Evolutionary conservation across 805 yeast species (phyloP), one percentile per base, ranked within the genome.

Genomic region (Spathaspora boniae): DNA sequence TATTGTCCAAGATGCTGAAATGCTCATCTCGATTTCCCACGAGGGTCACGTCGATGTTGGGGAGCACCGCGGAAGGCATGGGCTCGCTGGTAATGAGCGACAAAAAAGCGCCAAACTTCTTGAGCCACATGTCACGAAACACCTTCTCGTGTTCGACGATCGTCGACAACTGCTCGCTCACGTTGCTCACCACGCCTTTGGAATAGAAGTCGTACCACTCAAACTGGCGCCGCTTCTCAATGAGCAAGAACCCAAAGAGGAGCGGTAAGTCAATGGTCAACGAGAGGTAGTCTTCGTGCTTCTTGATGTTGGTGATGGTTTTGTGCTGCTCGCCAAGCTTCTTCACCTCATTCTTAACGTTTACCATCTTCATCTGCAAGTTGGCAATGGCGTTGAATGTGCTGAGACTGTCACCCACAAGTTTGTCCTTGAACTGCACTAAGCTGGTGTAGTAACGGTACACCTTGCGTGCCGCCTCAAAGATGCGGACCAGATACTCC

Each of bases 221-320:
- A 31, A 62, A 59, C 45, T 82, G 74, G 33, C 86, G 64, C 33
- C 81, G 60, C 29, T 62, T 67, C 44, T 84, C 89, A 31, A 83
- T 68, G 3, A 82, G 42, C 54, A 77, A 72, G n/a, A 82, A 62
- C 1, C 93, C 93, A 52, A 83, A 82, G 1, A 83, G 56, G 9
- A 83, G 51, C 0, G 95, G 95, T 18, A 85, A 51, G 51, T 85
- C 93, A 9, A 76, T 66, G 1, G 82, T 76, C 26, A 65, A 45
- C 3, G 71, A 60, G 4, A 66, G 50, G 36, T 58, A 51, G 40
- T 67, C 65, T 44, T 67, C 72, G 16, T 57, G 45, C 7, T 38
- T 40, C 31, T 61, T 64, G 19, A 65, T 56, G 16, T 41, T 34
- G 33, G 44, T 48, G 16, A 62, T 50, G 4, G 50, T 49, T 19